These are phyloP conservation scores for Trichoderma citrinoviride DNA, from an alignment of 2,329 filamentous ascomycete genomes.

Conservation along the genomic window DNA sequence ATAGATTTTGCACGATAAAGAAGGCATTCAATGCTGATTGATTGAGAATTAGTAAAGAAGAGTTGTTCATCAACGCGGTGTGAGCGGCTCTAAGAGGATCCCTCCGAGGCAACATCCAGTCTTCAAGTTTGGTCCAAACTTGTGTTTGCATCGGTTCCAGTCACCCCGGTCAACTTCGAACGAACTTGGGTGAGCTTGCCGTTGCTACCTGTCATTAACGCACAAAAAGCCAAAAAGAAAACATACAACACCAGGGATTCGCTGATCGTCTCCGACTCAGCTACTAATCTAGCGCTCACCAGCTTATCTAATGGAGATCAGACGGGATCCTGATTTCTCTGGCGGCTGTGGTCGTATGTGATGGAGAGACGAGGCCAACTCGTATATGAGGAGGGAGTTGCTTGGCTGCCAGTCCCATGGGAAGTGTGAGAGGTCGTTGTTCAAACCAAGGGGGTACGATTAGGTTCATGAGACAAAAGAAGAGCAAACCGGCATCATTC, in stretches of 20 bases:
- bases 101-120: no score
- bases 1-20: background rate
- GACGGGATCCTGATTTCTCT: slow-evolving; percentile 26
- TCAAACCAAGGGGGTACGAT: no score
- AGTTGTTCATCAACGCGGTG: no score
- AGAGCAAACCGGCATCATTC: background rate
- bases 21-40: background rate
- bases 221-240: background rate
- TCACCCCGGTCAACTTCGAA: no score
- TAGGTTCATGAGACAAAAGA: background rate
- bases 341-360: slow-evolving; percentile 27
- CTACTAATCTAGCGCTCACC: slow-evolving; percentile 25
- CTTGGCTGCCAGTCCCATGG: background rate
- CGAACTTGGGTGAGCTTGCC: no score
- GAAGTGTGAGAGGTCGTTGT: background rate
- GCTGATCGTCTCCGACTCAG: slow-evolving; percentile 23
- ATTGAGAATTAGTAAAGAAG: no score
- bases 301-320: slow-evolving; percentile 24
- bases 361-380: background rate
- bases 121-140: no score
- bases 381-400: no score
- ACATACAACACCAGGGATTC: slow-evolving; percentile 15
- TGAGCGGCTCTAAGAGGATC: no score
- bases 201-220: no score
- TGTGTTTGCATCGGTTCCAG: no score